Conservation (phyloP, 345 rosid genomes). For the Corchorus capsularis region DNA sequence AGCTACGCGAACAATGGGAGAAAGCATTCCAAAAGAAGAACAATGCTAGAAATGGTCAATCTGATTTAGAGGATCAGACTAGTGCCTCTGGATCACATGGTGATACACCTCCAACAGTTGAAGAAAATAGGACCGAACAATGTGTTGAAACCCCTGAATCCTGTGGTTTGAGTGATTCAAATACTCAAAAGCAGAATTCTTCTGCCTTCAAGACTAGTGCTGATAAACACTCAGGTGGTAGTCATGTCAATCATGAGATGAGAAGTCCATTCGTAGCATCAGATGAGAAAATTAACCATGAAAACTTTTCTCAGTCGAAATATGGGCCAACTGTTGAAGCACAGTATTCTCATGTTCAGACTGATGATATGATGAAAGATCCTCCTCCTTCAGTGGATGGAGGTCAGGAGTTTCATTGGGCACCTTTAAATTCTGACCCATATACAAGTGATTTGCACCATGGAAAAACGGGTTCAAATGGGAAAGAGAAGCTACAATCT, state of each 20-base stretch:
- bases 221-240: not conserved
- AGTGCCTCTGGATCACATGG: constrained; percentile 32
- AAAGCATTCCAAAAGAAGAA: constrained; percentile 48
- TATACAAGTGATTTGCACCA: constrained; percentile 27
- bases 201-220: not conserved
- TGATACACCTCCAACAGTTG: constrained; percentile 28
- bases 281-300: not conserved
- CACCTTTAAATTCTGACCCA: constrained; percentile 5
- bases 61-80: constrained; percentile 31
- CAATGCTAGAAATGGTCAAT: constrained; percentile 29
- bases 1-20: constrained; percentile 71
- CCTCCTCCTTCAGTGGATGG: not conserved
- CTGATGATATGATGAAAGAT: constrained; percentile 20
- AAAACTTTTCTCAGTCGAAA: constrained; percentile 13
- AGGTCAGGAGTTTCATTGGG: constrained; percentile 16
- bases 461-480: constrained; percentile 21
- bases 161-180: constrained; percentile 29
- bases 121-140: constrained; percentile 30
- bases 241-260: not conserved
- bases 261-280: not conserved
- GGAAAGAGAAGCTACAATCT: constrained; percentile 17
- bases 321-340: constrained; percentile 7
- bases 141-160: constrained; percentile 22
- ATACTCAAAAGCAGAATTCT: constrained; percentile 13
- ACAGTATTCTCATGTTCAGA: constrained; percentile 2